Conservation (phyloP, 495 filamentous ascomycete genomes). For the Penicillium longicatenatum region DNA sequence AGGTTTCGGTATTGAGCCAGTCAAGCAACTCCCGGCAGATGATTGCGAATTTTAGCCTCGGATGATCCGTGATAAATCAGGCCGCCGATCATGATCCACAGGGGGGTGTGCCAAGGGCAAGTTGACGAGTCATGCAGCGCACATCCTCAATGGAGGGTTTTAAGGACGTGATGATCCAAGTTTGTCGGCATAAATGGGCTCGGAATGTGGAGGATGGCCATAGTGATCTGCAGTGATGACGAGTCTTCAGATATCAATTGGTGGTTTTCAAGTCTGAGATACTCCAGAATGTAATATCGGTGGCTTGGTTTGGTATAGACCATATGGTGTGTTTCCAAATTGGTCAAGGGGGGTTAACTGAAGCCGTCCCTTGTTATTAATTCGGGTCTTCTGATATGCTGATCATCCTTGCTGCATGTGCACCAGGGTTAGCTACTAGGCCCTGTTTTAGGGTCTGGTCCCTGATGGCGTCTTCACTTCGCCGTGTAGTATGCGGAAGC, state of each 20-base stretch:
- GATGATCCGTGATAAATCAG: background rate
- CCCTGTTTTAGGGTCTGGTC: background rate
- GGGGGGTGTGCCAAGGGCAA: background rate
- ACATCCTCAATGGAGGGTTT: background rate
- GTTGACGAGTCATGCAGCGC: background rate
- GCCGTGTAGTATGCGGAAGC: background rate
- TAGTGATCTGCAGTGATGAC: slow-evolving; percentile 17
- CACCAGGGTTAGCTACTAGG: background rate
- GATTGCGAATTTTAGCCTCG: background rate
- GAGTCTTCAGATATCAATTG: slow-evolving; percentile 6
- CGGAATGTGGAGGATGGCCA: background rate
- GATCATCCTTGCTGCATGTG: background rate
- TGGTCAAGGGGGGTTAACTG: background rate
- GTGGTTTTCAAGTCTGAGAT: background rate
- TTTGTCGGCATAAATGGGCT: background rate
- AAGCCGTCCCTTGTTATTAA: background rate
- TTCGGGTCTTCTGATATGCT: background rate
- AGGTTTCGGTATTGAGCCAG: background rate
- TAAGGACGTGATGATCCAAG: background rate
- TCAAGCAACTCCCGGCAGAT: background rate
- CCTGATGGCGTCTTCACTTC: background rate
- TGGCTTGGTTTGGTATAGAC: background rate
- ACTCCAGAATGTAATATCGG: background rate
- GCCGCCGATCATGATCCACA: background rate
- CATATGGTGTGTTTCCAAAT: background rate